A percentile compares a stretch with the other conserved stretches of the same genome.
phyloP scores from a whole-genome alignment of 2,329 filamentous ascomycete species.

The Penicillium sp. region DNA sequence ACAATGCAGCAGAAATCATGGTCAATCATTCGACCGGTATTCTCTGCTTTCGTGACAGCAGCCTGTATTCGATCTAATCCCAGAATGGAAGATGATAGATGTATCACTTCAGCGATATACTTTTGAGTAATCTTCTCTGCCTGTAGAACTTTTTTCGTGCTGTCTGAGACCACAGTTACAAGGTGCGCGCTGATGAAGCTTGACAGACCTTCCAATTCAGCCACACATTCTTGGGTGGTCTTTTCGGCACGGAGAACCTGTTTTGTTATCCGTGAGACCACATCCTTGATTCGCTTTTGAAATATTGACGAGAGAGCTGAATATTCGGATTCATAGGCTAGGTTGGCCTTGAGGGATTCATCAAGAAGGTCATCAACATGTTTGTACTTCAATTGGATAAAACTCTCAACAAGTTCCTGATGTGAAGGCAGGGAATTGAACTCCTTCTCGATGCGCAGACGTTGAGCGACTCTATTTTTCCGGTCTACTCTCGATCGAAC shows the following conservation, averaged over 20 bases:
- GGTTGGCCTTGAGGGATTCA: not conserved
- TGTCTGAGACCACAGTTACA: not conserved
- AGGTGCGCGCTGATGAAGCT: not conserved
- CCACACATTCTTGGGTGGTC: not conserved
- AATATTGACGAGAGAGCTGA: not conserved
- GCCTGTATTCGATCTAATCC: not conserved
- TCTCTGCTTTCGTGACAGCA: not conserved
- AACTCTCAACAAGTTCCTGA: not conserved
- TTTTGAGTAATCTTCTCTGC: not conserved
- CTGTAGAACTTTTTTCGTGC: not conserved
- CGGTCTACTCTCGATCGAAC: not conserved
- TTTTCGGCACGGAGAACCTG: not conserved
- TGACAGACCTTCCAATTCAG: not conserved
- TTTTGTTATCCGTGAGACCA: not conserved
- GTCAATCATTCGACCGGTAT: not conserved
- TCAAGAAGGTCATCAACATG: not conserved
- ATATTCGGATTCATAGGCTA: not conserved
- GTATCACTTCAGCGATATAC: not conserved
- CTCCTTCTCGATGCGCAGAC: not conserved
- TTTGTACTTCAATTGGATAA: slow-evolving; percentile 5
- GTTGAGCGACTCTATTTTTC: not conserved
- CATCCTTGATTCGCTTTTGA: not conserved
- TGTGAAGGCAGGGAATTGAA: not conserved
- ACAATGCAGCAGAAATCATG: slow-evolving; percentile 7
- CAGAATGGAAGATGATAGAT: not conserved